phyloP scores from a whole-genome alignment of 345 rosid genomes.

The Kandelia obovata region DNA sequence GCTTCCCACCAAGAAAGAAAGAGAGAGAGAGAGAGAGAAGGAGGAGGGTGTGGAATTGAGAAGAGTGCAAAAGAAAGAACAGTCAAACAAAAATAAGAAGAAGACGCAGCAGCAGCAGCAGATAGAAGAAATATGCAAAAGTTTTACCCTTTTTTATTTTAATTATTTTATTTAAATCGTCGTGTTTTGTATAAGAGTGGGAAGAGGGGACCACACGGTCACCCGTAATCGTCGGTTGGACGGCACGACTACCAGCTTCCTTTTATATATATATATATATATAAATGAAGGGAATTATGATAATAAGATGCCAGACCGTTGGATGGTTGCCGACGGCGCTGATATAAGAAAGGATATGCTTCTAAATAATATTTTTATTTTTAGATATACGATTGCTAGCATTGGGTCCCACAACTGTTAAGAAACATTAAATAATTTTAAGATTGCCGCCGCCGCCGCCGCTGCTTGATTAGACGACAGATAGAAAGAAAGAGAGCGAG shows the following conservation, averaged over 20 bases:
- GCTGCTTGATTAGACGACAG: constrained; percentile 15
- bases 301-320: neutral
- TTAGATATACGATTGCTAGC: no score
- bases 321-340: constrained; percentile 1
- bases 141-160: no score
- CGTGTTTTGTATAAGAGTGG: constrained; percentile 11
- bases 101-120: neutral
- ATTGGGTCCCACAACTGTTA: neutral
- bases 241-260: constrained; percentile 30
- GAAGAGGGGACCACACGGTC: constrained; percentile 43
- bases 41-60: neutral
- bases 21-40: neutral
- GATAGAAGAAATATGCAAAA: no score
- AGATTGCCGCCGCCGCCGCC: constrained; percentile 15
- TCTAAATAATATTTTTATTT: constrained; percentile 1
- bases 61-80: no score
- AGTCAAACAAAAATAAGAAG: neutral
- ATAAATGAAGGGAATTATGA: neutral
- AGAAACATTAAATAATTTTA: neutral
- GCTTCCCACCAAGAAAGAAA: neutral
- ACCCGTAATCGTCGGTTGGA: constrained; percentile 71
- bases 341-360: neutral
- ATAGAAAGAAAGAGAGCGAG: neutral
- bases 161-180: neutral
- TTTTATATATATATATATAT: neutral